These are phyloP conservation scores for Lachancea meyersii DNA, from an alignment of 805 yeast genomes.

Conservation along the genomic window DNA sequence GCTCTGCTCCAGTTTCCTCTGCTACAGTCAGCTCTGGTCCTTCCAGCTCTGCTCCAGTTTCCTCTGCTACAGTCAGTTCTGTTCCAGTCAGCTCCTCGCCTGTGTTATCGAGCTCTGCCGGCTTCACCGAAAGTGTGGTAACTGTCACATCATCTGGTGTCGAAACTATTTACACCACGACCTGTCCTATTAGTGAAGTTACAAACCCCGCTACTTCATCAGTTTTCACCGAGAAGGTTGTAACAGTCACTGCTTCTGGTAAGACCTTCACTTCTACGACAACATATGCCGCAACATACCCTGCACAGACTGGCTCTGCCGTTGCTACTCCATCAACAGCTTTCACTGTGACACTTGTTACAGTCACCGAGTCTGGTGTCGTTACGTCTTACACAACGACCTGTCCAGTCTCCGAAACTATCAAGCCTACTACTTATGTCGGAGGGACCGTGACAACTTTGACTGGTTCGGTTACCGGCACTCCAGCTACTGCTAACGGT, in stretches of 20 bases:
- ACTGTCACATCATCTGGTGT: constrained; percentile 8
- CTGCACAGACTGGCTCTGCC: not conserved
- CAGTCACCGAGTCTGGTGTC: constrained; percentile 2
- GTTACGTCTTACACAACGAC: constrained; percentile 10
- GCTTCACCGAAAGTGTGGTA: constrained; percentile 3
- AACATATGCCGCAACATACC: constrained; percentile 11
- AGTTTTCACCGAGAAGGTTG: not conserved
- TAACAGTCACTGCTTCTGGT: constrained; percentile 1
- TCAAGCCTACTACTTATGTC: not conserved
- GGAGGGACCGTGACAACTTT: no score
- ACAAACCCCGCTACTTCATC: not conserved
- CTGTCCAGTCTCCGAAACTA: not conserved
- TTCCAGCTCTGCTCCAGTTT: not conserved
- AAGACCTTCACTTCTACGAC: constrained; percentile 13
- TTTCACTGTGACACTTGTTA: not conserved
- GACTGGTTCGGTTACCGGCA: not conserved
- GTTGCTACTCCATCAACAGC: constrained; percentile 1
- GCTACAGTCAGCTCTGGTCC: not conserved
- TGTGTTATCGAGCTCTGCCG: not conserved
- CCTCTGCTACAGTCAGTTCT: constrained; percentile 2
- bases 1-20: not conserved
- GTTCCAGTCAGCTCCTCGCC: not conserved
- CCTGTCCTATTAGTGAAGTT: constrained; percentile 6
- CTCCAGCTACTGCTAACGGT: not conserved
- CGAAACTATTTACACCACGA: constrained; percentile 9